Evolutionary conservation across 345 rosid genomes (phyloP).

Genomic region (Litchi chinensis): DNA sequence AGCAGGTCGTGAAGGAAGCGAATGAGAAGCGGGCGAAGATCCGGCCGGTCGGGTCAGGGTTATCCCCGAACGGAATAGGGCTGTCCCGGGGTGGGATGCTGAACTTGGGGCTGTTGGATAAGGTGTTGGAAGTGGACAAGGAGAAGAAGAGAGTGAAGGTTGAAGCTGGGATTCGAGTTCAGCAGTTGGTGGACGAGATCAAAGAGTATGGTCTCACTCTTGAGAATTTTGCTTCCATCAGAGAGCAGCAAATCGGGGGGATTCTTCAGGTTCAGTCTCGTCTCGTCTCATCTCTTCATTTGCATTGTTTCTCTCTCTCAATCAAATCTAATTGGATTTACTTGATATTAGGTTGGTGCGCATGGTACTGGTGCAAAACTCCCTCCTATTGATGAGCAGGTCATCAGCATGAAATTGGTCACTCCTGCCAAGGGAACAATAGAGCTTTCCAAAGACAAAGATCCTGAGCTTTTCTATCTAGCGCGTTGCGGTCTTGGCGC

Average conservation of each 20-base stretch:
- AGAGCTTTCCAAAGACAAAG: conserved; percentile 81
- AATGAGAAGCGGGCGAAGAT: conserved; percentile 59
- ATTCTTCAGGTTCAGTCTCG: conserved; percentile 70
- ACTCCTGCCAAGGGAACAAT: conserved; percentile 95
- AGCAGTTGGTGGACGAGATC: conserved; percentile 83
- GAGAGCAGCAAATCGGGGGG: conserved; percentile 99
- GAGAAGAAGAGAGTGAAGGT: conserved; percentile 82
- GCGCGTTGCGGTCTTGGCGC: conserved; percentile 97
- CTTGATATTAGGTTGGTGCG: conserved; percentile 77
- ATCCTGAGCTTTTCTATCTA: conserved; percentile 85
- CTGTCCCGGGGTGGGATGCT: conserved; percentile 91
- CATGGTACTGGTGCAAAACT: conserved; percentile 95
- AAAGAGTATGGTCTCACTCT: conserved; percentile 79
- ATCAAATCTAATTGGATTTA: background rate
- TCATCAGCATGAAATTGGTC: conserved; percentile 85
- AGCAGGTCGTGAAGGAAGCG: conserved; percentile 63
- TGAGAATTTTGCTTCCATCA: conserved; percentile 92
- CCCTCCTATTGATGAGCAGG: conserved; percentile 97
- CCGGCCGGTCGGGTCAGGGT: conserved; percentile 92
- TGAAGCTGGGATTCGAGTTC: conserved; percentile 91
- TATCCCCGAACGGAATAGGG: conserved; percentile 92
- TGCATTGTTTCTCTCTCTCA: too few relatives aligned
- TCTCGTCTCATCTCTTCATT: too few relatives aligned
- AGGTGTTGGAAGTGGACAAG: conserved; percentile 76
- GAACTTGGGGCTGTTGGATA: conserved; percentile 82